A percentile compares a stretch with the other conserved stretches of the same genome.
These are phyloP conservation scores for Salvia rosmarinus DNA, from an alignment of 257 asterid genomes.

Conservation along the genomic window DNA sequence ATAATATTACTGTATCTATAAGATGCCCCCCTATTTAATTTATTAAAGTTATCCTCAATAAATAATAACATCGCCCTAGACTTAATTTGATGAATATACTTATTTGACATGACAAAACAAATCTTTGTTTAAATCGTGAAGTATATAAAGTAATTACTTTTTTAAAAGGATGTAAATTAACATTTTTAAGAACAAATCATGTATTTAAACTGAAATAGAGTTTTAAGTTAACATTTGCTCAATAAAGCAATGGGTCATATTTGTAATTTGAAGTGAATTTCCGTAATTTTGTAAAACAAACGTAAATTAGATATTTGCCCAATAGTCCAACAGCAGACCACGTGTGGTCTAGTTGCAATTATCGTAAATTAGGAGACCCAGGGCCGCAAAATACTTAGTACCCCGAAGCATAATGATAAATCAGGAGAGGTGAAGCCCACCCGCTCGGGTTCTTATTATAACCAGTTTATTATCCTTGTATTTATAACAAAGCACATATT, in stretches of 20 bases:
- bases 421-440: slow-evolving; percentile 37
- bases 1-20: neutral
- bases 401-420: slow-evolving; percentile 37
- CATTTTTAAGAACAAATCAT: too few species aligned
- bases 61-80: neutral
- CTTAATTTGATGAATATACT: neutral
- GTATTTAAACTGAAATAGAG: too few species aligned
- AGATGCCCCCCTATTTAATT: neutral
- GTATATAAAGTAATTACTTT: too few species aligned
- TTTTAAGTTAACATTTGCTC: too few species aligned
- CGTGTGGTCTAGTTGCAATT: slow-evolving; percentile 36
- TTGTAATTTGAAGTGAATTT: neutral
- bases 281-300: neutral
- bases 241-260: too few species aligned
- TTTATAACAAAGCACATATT: slow-evolving; percentile 28
- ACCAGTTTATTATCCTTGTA: slow-evolving; percentile 17
- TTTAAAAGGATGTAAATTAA: too few species aligned
- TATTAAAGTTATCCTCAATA: neutral
- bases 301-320: neutral
- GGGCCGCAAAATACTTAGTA: slow-evolving; percentile 28
- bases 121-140: too few species aligned
- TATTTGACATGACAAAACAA: too few species aligned
- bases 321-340: neutral
- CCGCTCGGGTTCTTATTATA: slow-evolving; percentile 15
- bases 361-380: slow-evolving; percentile 25